Evolutionary conservation across 2,329 filamentous ascomycete species (phyloP), one percentile per base, ranked within the genome.

Genomic region (Cytospora mali): DNA sequence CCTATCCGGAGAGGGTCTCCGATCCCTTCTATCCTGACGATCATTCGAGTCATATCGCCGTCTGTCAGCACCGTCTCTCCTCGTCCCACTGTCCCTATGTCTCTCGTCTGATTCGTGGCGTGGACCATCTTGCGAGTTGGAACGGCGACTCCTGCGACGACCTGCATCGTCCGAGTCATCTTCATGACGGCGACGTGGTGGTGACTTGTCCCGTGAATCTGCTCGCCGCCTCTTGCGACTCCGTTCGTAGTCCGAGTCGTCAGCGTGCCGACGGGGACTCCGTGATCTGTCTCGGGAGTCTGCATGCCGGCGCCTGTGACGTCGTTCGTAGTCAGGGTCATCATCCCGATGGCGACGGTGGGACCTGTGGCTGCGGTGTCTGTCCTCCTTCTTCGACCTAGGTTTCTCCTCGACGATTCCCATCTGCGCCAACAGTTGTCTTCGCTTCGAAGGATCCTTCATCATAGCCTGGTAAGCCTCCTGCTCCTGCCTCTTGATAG

Each of bases 401-500:
- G 72, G 60, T 55, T 73, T 77, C 5, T 81, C 77, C 16, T 83
- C 81, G 0, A 76, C 79, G 51, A 85, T 80, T 0, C 86, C 86
- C 75, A 87, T 87, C 11, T 84, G 81, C 0, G 84, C 83, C 28
- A 95, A 80, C 33, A 96, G 73, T 71, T 91, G 86, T 64, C 84
- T 80, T 66, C 88, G 81, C 77, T 84, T 88, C 66, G 85, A 81
- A 0, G 89, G 88, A 69, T 92, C 89, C 68, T 88, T 91, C 86
- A 91, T 93, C 85, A 92, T 89, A 10, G 87, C 84, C 69, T 90
- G 87, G 72, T 92, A 92, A 1, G 90, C 88, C 29, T 88, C 88
- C 75, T 94, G 91, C 73, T 98, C 93, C 73, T 96, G 90, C 73
- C 88, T 90, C 81, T 96, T 97, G 74, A 99, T 97, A 27, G 93